These are phyloP conservation scores for Capsicum rhomboideum DNA, from an alignment of 257 asterid species.

Conservation along the genomic window DNA sequence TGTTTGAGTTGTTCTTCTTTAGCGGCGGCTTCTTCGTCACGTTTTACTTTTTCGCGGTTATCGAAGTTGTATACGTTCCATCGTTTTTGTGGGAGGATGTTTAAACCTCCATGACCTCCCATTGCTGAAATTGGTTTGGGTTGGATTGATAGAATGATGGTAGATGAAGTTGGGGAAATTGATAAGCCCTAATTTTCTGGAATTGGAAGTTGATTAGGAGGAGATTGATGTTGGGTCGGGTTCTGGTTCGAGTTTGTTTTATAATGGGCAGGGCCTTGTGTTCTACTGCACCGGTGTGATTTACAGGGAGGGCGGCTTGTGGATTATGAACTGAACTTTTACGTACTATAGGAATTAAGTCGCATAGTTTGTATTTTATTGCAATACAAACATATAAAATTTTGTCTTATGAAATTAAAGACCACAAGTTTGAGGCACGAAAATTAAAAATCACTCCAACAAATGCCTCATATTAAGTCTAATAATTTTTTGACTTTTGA, in stretches of 20 bases:
- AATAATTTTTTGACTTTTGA: background rate
- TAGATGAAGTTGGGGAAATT: background rate
- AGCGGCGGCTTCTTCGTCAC: conserved; percentile 91
- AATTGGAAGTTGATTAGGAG: background rate
- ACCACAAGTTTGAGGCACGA: too few relatives aligned
- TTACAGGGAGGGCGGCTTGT: too few relatives aligned
- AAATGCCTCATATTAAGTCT: background rate
- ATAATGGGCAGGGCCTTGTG: background rate
- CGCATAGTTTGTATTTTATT: too few relatives aligned
- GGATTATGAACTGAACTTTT: too few relatives aligned
- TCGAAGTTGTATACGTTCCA: conserved; percentile 97
- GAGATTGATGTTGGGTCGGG: background rate
- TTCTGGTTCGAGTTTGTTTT: background rate
- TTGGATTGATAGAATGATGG: background rate
- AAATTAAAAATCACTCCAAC: too few relatives aligned
- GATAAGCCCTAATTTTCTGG: background rate
- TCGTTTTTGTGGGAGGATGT: conserved; percentile 92
- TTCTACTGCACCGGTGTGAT: background rate
- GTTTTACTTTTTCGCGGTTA: conserved; percentile 83
- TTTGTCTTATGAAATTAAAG: too few relatives aligned
- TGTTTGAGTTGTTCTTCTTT: conserved; percentile 87
- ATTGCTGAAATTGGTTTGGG: conserved; percentile 28
- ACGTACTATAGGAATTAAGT: too few relatives aligned
- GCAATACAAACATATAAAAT: too few relatives aligned
- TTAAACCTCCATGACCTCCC: conserved; percentile 98